Evolutionary conservation across 1,139 yeast genomes (phyloP).

Genomic region (Kodamaea derodonti): DNA sequence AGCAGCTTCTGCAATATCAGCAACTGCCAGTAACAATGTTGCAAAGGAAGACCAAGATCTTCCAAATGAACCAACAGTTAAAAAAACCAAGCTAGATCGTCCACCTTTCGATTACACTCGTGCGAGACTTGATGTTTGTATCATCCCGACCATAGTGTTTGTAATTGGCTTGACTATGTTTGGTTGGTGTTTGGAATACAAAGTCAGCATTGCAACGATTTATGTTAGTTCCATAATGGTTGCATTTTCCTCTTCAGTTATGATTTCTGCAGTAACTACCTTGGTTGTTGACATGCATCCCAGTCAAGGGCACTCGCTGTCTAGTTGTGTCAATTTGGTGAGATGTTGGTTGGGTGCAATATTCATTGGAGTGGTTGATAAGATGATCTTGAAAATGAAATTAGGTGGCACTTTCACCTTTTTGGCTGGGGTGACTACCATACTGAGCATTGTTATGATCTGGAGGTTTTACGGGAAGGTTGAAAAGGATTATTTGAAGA

Average conservation of each 20-base stretch:
- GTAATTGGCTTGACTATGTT: constrained; percentile 30
- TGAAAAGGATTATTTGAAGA: neutral
- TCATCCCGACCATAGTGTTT: constrained; percentile 22
- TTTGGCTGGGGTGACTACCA: constrained; percentile 26
- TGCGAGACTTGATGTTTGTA: constrained; percentile 25
- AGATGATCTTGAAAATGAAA: constrained; percentile 25
- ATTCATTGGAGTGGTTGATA: constrained; percentile 30
- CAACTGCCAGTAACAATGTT: neutral
- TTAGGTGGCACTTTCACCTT: constrained; percentile 38
- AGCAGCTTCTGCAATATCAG: neutral
- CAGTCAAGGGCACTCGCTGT: constrained; percentile 29
- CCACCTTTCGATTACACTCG: constrained; percentile 27
- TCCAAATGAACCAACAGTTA: neutral
- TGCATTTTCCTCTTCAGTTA: constrained; percentile 25
- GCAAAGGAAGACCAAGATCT: neutral
- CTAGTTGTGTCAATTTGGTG: constrained; percentile 35
- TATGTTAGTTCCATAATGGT: constrained; percentile 29
- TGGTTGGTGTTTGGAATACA: constrained; percentile 38
- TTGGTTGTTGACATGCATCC: constrained; percentile 38
- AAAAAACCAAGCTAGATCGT: neutral
- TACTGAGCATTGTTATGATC: constrained; percentile 3
- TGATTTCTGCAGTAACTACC: constrained; percentile 30
- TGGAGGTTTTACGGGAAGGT: constrained; percentile 5
- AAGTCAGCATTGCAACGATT: constrained; percentile 24
- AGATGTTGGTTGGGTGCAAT: constrained; percentile 37